Evolutionary conservation across 1,284 basidiomycete species (phyloP).

Genomic region (Naganishia liquefaciens): DNA sequence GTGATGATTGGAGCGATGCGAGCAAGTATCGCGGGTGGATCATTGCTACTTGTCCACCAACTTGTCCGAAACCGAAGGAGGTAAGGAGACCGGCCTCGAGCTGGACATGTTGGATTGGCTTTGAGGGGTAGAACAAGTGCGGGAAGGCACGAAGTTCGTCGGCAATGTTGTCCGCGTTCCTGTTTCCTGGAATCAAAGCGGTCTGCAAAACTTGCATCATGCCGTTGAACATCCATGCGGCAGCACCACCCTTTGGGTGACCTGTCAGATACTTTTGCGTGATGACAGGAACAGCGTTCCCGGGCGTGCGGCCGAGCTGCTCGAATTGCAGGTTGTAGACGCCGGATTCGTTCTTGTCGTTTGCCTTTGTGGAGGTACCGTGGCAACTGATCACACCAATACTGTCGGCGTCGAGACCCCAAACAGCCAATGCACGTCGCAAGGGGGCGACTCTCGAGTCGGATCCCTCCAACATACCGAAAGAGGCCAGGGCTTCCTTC

Average conservation of each 20-base stretch:
- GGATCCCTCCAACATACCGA: slow-evolving; percentile 88
- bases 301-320: slow-evolving; percentile 80
- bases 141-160: slow-evolving; percentile 86
- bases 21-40: slow-evolving; percentile 90
- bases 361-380: slow-evolving; percentile 93
- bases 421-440: slow-evolving; percentile 90
- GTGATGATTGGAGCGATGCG: slow-evolving; percentile 71
- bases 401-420: slow-evolving; percentile 91
- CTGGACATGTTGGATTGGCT: slow-evolving; percentile 88
- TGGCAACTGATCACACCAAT: slow-evolving; percentile 61
- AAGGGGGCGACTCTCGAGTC: slow-evolving; percentile 85
- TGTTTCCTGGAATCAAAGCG: slow-evolving; percentile 93
- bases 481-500: slow-evolving; percentile 81
- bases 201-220: slow-evolving; percentile 81
- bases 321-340: slow-evolving; percentile 95
- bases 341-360: slow-evolving; percentile 97
- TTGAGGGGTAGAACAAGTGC: slow-evolving; percentile 95
- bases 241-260: slow-evolving; percentile 94
- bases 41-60: slow-evolving; percentile 86
- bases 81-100: slow-evolving; percentile 90
- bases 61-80: slow-evolving; percentile 99
- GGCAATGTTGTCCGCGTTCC: slow-evolving; percentile 95
- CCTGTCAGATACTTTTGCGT: slow-evolving; percentile 96
- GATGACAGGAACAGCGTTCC: slow-evolving; percentile 94
- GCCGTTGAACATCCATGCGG: slow-evolving; percentile 96